A percentile compares a stretch with the other conserved stretches of the same genome.
phyloP scores from a whole-genome alignment of 2,329 filamentous ascomycete species.

The Hirsutella rhossiliensis region DNA sequence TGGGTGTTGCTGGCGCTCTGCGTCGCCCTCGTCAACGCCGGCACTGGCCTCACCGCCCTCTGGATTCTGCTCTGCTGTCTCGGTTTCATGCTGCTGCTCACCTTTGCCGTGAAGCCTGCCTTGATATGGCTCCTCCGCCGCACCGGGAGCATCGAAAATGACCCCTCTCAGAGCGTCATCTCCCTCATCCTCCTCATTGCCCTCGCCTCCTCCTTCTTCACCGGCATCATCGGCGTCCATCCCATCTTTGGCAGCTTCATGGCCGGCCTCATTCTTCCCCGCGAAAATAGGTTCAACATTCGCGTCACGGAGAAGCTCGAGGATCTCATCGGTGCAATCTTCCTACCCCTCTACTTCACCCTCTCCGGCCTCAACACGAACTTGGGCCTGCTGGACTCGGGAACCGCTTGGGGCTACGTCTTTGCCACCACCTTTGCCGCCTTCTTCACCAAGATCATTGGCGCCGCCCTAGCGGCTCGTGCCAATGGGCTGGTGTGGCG shows the following conservation, averaged over 20 bases:
- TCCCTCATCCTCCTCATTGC: constrained; percentile 71
- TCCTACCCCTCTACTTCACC: constrained; percentile 87
- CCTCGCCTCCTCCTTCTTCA: constrained; percentile 74
- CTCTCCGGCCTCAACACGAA: constrained; percentile 84
- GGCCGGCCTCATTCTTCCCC: constrained; percentile 78
- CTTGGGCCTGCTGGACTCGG: constrained; percentile 68
- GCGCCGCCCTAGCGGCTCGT: constrained; percentile 68
- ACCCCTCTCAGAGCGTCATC: constrained; percentile 76
- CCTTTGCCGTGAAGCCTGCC: constrained; percentile 57
- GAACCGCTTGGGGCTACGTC: constrained; percentile 83
- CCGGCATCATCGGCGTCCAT: constrained; percentile 80
- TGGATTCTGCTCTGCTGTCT: constrained; percentile 69
- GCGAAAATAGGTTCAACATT: constrained; percentile 81
- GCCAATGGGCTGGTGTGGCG: constrained; percentile 74
- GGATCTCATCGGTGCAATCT: constrained; percentile 72
- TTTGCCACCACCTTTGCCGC: constrained; percentile 71
- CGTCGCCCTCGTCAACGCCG: constrained; percentile 84
- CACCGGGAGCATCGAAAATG: constrained; percentile 72
- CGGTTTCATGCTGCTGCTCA: constrained; percentile 66
- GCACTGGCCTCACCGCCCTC: constrained; percentile 67
- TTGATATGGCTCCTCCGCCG: constrained; percentile 65
- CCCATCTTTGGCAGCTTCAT: constrained; percentile 92
- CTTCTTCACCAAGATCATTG: constrained; percentile 74
- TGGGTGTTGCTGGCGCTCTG: constrained; percentile 92
- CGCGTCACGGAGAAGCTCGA: constrained; percentile 90